phyloP scores from a whole-genome alignment of 176 grass and related monocot genomes.

The Carex myosuroides region DNA sequence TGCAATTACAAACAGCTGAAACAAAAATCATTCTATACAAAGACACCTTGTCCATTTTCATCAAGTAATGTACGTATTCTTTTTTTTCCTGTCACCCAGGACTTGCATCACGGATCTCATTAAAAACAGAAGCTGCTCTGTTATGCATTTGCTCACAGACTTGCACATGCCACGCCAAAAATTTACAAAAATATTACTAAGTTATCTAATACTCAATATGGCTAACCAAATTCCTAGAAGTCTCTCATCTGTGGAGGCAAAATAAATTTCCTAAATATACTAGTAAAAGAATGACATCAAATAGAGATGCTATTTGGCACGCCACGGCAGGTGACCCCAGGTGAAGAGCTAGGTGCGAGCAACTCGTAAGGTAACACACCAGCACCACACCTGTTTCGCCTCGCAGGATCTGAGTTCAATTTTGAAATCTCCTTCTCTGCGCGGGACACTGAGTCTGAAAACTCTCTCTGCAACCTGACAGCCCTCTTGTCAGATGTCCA shows the following conservation, averaged over 20 bases:
- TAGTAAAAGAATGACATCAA: slow-evolving; percentile 18
- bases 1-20: neutral
- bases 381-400: slow-evolving; percentile 73
- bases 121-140: neutral
- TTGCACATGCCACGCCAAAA: neutral
- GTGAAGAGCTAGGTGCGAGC: slow-evolving; percentile 72
- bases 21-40: neutral
- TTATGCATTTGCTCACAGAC: neutral
- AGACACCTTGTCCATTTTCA: neutral
- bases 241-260: neutral
- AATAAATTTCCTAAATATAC: slow-evolving; percentile 10
- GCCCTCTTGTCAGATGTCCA: slow-evolving; percentile 84
- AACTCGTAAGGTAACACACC: slow-evolving; percentile 92
- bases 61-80: neutral
- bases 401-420: slow-evolving; percentile 50
- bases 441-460: slow-evolving; percentile 47
- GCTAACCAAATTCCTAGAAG: neutral
- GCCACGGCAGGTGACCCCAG: slow-evolving; percentile 86
- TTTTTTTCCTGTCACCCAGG: neutral
- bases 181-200: slow-evolving; percentile 6
- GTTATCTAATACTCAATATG: neutral
- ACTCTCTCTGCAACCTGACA: slow-evolving; percentile 42
- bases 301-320: slow-evolving; percentile 99
- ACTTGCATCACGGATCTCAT: neutral
- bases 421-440: slow-evolving; percentile 68